Conservation (phyloP, 768 basidiomycete genomes). For the Mycena rosella region DNA sequence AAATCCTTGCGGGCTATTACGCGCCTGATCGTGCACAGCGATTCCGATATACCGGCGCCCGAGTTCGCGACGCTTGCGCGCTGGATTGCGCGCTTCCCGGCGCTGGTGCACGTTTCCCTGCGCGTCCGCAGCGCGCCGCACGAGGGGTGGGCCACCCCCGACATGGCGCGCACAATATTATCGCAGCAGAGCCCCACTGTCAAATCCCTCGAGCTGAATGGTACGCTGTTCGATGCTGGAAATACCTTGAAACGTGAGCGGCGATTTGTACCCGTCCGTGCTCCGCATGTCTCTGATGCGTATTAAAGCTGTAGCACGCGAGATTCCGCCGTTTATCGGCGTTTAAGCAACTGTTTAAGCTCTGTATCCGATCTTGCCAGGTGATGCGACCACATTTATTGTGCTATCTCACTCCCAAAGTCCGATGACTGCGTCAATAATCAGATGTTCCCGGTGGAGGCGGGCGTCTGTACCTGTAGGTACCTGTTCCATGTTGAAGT, state of each 20-base stretch:
- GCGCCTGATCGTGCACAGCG: slow-evolving; percentile 30
- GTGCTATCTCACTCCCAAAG: background rate
- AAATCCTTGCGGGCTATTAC: slow-evolving; percentile 20
- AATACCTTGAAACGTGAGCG: slow-evolving; percentile 18
- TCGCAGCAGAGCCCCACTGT: slow-evolving; percentile 25
- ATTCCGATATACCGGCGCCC: slow-evolving; percentile 6
- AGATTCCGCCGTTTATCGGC: slow-evolving; percentile 18
- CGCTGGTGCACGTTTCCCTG: slow-evolving; percentile 28
- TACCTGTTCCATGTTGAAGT: too few relatives aligned
- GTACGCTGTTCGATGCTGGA: slow-evolving; percentile 19
- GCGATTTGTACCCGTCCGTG: slow-evolving; percentile 1
- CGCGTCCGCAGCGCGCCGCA: slow-evolving; percentile 6
- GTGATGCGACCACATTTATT: background rate
- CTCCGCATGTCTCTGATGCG: background rate
- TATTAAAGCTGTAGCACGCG: background rate
- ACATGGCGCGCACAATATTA: slow-evolving; percentile 23
- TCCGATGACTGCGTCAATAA: too few relatives aligned
- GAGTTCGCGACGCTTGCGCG: slow-evolving; percentile 31
- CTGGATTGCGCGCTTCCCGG: slow-evolving; percentile 34
- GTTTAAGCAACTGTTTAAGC: slow-evolving; percentile 1
- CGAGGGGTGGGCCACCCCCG: slow-evolving; percentile 21
- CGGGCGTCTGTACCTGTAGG: too few relatives aligned
- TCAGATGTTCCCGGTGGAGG: too few relatives aligned
- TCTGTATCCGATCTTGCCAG: too few relatives aligned
- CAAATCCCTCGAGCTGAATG: slow-evolving; percentile 30